Conservation (phyloP, 805 yeast genomes). For the Ogataea methylovora region DNA sequence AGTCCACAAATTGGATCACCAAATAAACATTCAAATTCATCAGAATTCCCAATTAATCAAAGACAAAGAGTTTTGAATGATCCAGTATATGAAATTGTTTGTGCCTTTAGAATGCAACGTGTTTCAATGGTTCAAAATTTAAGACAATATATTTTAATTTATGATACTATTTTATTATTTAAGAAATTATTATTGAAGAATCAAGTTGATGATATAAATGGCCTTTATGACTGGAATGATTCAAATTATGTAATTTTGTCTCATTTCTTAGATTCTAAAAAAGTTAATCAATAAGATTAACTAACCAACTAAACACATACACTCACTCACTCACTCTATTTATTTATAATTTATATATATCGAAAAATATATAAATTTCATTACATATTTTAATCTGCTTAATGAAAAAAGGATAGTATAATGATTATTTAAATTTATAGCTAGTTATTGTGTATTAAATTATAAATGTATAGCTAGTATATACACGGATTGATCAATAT, state of each 20-base stretch:
- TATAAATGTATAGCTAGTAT: no score
- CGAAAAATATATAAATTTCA: not conserved
- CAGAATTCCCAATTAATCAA: no score
- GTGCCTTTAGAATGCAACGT: conserved; percentile 41
- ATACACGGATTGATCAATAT: no score
- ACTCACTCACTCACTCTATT: not conserved
- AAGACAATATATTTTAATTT: conserved; percentile 44
- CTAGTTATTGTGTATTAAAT: no score
- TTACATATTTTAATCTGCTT: no score
- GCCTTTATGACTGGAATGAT: conserved; percentile 10
- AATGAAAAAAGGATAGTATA: no score
- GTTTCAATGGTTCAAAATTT: conserved; percentile 54
- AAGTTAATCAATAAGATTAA: conserved; percentile 6
- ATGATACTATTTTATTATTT: conserved; percentile 31
- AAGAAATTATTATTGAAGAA: conserved; percentile 6
- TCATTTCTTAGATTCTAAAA: conserved; percentile 11
- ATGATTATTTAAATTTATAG: no score
- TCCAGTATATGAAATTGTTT: conserved; percentile 39
- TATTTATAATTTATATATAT: not conserved
- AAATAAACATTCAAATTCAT: no score
- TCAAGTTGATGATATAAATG: conserved; percentile 1
- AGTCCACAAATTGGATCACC: no score
- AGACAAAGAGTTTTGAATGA: no score
- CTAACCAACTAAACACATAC: no score
- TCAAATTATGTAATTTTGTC: conserved; percentile 7